These are phyloP conservation scores for Colletotrichum eremochloae DNA, from an alignment of 2,329 filamentous ascomycete species.

Conservation along the genomic window DNA sequence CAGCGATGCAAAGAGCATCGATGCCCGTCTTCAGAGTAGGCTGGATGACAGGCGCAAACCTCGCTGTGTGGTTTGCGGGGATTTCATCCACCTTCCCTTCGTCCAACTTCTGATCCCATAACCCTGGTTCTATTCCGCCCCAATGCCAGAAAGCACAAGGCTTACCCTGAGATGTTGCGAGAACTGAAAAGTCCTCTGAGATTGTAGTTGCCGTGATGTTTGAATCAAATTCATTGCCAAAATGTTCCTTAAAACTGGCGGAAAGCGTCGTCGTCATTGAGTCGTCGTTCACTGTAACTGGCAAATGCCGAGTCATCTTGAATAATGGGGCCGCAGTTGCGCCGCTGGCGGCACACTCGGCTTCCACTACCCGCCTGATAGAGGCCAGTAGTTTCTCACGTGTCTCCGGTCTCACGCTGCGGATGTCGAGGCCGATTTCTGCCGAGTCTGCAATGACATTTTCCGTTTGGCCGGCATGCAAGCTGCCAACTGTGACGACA, in stretches of 20 bases:
- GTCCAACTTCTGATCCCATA: conserved; percentile 42
- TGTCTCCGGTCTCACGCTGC: conserved; percentile 50
- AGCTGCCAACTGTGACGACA: conserved; percentile 59
- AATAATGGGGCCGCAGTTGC: conserved; percentile 59
- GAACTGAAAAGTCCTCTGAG: conserved; percentile 67
- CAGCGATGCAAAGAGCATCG: conserved; percentile 43
- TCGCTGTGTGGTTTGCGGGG: conserved; percentile 46
- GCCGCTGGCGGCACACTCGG: conserved; percentile 65
- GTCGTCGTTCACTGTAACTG: conserved; percentile 66
- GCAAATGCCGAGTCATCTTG: conserved; percentile 56
- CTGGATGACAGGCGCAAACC: conserved; percentile 46
- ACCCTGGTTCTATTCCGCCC: conserved; percentile 39
- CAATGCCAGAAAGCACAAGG: conserved; percentile 45
- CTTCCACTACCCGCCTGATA: conserved; percentile 60
- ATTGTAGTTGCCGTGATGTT: conserved; percentile 58
- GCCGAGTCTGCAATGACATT: conserved; percentile 61
- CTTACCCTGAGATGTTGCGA: conserved; percentile 43
- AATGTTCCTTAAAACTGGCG: conserved; percentile 57
- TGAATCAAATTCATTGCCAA: conserved; percentile 43
- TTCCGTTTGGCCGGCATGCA: conserved; percentile 57
- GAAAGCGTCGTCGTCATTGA: conserved; percentile 57
- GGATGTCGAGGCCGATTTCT: conserved; percentile 56
- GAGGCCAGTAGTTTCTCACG: conserved; percentile 52
- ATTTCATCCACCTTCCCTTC: conserved; percentile 44
- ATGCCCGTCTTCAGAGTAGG: conserved; percentile 46